A percentile compares a stretch with the other conserved stretches of the same genome.
phyloP scores from a whole-genome alignment of 2,329 filamentous ascomycete genomes.

The Bisporella sp. region DNA sequence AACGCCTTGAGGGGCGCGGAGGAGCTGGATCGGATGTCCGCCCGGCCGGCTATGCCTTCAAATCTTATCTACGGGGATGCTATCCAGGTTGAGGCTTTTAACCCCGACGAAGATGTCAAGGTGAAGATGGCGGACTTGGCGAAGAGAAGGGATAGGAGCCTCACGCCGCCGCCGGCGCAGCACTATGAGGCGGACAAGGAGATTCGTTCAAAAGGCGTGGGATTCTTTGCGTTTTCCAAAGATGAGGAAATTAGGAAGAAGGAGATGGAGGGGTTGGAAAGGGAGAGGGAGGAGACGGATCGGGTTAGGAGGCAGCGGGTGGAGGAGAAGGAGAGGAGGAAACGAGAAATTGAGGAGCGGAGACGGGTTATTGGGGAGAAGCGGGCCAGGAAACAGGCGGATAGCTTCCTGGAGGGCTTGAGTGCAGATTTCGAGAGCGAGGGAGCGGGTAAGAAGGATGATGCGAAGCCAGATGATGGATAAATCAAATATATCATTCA shows the following conservation, averaged over 20 bases:
- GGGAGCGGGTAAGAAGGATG: not conserved
- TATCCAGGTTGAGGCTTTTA: slow-evolving; percentile 78
- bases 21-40: slow-evolving; percentile 63
- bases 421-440: slow-evolving; percentile 23
- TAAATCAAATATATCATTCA: too few relatives aligned
- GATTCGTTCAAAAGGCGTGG: slow-evolving; percentile 79
- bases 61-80: slow-evolving; percentile 79
- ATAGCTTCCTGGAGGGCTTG: slow-evolving; percentile 62
- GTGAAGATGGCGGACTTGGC: slow-evolving; percentile 74
- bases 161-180: slow-evolving; percentile 70
- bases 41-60: slow-evolving; percentile 56
- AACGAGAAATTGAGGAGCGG: slow-evolving; percentile 55
- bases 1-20: slow-evolving; percentile 48
- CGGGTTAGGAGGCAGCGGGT: slow-evolving; percentile 43
- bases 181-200: slow-evolving; percentile 86
- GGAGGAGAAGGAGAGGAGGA: slow-evolving; percentile 50
- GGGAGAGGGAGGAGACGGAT: slow-evolving; percentile 60
- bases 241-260: slow-evolving; percentile 56
- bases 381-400: slow-evolving; percentile 61
- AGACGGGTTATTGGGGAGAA: slow-evolving; percentile 36
- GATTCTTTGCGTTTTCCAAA: slow-evolving; percentile 83
- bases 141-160: slow-evolving; percentile 66
- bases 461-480: too few relatives aligned
- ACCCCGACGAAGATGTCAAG: slow-evolving; percentile 56
- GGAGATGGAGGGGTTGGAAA: slow-evolving; percentile 70